Base-by-base conservation (phyloP, 306 rosid genomes). In the Sicyos edulis region DNA sequence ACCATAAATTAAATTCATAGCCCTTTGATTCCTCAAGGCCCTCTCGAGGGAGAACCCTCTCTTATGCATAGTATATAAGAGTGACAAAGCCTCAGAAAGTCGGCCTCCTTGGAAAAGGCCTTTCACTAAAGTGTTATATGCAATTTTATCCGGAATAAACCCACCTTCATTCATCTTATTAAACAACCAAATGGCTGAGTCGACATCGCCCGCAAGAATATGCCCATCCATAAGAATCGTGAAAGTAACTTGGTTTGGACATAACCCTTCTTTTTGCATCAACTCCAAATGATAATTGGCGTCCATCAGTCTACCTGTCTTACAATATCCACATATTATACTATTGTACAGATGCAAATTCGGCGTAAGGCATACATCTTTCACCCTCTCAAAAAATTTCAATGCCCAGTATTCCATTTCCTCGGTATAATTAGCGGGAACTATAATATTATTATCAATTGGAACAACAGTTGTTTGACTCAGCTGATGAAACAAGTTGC, bases 181-280 rank as follows among this genome's bases (percentile, higher is more conserved):
- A 78, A 80, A 84, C 77, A 84, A 68, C 37, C 65, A 76, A 34
- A 84, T 62, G 55, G 79, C 83, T 58, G 74, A 32, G 52, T 78
- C 61, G 65, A 81, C 73, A 81, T 84, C 79, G 32, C 74, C 83
- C 5, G 69, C 77, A 51, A n/a, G 78, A 37, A 84, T 76, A 70
- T 74, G 70, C 60, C 85, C 83, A 70, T 63, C 74, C 22, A 84
- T 77, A 45, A 84, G 87, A 50, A 84, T 78, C 8, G 87, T 81
- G 60, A 77, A 78, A 72, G 85, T 81, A 15, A 84, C 83, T 3
- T 76, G 81, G 74, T 81, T 81, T 58, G 87, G 85, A n/a, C 34
- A n/a, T 10, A 78, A 56, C 49, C 81, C 87, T 73, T 84, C 81
- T 4, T 67, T 78, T 81, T 76, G 81, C 87, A 84, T 84, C 71